These are phyloP conservation scores for Nitzschia sp. DNA, from an alignment of 108 stramenopile genomes.

Conservation along the genomic window DNA sequence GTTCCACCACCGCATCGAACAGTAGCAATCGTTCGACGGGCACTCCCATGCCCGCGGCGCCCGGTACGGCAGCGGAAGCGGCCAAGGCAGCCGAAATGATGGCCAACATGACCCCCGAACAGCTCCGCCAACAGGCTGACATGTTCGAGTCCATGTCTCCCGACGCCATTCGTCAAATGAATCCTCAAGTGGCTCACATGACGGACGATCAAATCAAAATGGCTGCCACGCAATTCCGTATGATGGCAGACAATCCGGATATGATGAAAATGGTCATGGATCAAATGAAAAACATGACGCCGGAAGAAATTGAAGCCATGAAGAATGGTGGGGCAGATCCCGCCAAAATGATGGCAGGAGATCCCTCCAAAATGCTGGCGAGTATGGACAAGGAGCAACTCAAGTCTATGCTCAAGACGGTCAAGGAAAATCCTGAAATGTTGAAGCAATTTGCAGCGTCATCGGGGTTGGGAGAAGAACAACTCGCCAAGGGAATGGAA, in stretches of 20 bases:
- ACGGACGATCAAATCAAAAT: conserved; percentile 60
- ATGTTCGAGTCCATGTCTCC: conserved; percentile 60
- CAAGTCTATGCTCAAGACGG: conserved; percentile 54
- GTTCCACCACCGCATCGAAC: neutral
- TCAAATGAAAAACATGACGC: conserved; percentile 64
- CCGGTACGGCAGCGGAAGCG: conserved; percentile 1
- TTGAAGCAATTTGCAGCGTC: conserved; percentile 55
- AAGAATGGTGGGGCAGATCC: conserved; percentile 20
- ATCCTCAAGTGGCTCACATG: conserved; percentile 70
- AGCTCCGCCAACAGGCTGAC: conserved; percentile 58
- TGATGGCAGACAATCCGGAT: conserved; percentile 69
- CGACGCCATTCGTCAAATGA: conserved; percentile 55
- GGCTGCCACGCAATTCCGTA: conserved; percentile 65
- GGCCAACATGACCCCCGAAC: conserved; percentile 67
- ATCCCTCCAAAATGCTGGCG: conserved; percentile 65
- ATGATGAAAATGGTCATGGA: conserved; percentile 74
- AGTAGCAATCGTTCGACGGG: neutral
- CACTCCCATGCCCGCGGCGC: neutral
- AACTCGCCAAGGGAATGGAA: conserved; percentile 61
- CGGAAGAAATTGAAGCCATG: conserved; percentile 57
- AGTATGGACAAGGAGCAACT: conserved; percentile 67
- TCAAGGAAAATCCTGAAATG: conserved; percentile 81
- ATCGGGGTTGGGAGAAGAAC: conserved; percentile 50
- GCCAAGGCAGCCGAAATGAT: conserved; percentile 39
- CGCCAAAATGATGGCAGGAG: conserved; percentile 12